Percentiles rank a stretch among this genome's conserved stretches.
phyloP scores from a whole-genome alignment of 169 alveolate species.

The Besnoitia besnoiti region DNA sequence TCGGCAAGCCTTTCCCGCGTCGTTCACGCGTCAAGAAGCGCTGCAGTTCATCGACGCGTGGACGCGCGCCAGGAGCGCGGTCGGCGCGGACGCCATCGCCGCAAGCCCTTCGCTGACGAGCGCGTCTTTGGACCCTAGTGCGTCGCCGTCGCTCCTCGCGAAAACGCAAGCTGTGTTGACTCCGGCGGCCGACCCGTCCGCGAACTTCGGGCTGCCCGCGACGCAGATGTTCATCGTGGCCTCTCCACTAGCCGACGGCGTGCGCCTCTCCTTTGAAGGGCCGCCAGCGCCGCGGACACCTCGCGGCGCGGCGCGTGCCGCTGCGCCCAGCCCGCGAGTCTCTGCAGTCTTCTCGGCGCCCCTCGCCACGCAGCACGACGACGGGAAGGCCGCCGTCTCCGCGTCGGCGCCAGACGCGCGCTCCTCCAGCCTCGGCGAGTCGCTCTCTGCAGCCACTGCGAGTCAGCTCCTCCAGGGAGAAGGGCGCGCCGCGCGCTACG shows the following conservation, averaged over 20 bases:
- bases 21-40: conserved; percentile 4
- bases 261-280: conserved; percentile 31
- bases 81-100: background rate
- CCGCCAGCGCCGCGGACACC: conserved; percentile 8
- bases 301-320: background rate
- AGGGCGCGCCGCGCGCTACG: conserved; percentile 4
- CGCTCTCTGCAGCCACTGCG: background rate
- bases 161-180: background rate
- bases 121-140: background rate
- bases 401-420: conserved; percentile 7
- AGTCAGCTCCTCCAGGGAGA: background rate
- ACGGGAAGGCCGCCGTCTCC: background rate
- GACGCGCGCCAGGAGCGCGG: conserved; percentile 1
- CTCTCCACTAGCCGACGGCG: conserved; percentile 51
- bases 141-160: background rate
- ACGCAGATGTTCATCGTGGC: conserved; percentile 23
- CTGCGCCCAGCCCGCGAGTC: background rate
- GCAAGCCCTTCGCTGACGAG: background rate
- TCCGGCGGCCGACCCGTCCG: background rate
- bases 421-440: background rate
- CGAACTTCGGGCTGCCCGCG: conserved; percentile 31
- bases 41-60: conserved; percentile 35
- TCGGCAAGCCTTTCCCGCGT: conserved; percentile 5
- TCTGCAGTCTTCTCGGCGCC: too few relatives aligned
- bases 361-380: background rate